Base-by-base conservation (phyloP, 176 grass and related monocot genomes). In the Areca catechu region DNA sequence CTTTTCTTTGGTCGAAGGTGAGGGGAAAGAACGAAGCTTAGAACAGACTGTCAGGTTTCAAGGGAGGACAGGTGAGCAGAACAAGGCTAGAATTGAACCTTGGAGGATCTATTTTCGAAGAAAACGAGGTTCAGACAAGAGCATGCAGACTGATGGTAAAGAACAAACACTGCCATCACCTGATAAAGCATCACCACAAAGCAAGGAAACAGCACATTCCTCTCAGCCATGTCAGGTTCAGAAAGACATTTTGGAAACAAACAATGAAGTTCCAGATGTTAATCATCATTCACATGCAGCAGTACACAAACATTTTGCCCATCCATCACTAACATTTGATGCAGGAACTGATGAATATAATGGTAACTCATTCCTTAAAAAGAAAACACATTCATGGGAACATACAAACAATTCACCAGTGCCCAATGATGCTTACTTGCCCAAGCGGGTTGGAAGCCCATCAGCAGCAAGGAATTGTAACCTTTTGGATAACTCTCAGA, bases 1-100 rank as follows among this genome's bases (percentile, higher is more conserved):
- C 24, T 76, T 90, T 82, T 47, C 60, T 28, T 82, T 90, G 50
- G 54, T 79, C 1, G 50, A 53, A 68, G 78, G 48, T 22, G 83
- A 85, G 66, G 48, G 54, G 54, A 76, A 76, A 58, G 47, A 62
- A 53, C 62, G 56, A 72, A 82, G 34, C 20, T 63, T 61, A 23
- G 81, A 34, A 50, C 73, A 59, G 54, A 47, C 72, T 72, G 56
- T 70, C 68, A 80, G 65, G 51, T 68, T 43, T 60, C 82, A 71
- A 72, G 63, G 49, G 56, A 77, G 59, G 63, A 74, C 20, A 34
- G 63, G 10, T 22, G 5, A 74, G 65, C 63, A 74, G 48, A 72
- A 18, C 25, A 77, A 57, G n/a, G 15, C 30, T 73, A 81, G 76
- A 48, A 51, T 81, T 71, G 64, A 5, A 64, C 51, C 69, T 53